Evolutionary conservation across 352 stramenopile genomes (phyloP), one percentile per base, ranked within the genome.

Genomic region (Globisporangium takayamanum): DNA sequence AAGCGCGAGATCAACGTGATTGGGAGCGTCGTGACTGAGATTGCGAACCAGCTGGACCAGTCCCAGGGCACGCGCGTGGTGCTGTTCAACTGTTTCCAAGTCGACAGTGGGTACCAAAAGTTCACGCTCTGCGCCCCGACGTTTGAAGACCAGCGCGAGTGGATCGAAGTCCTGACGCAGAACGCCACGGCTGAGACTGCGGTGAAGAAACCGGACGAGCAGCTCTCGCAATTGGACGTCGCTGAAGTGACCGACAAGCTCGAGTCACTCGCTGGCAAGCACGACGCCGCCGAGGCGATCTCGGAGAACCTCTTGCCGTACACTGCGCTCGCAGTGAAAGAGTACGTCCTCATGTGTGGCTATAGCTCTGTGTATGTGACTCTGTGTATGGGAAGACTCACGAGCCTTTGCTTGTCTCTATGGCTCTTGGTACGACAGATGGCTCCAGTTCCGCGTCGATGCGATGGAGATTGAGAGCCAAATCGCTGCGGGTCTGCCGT

Each of bases 1-100:
- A 95, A 95, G 65, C 82, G 86, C 37, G 86, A 95, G 67, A 91
- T 95, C 62, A 92, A 88, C 50, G 73, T 95, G 10, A 92, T 95
- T 36, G 81, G 81, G 16, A 92, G 84, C 44, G 72, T 74, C 2
- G 78, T 95, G 20, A 69, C 78, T 3, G 86, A 95, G 64, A 78
- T 95, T 62, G 78, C 86, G 39, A 94, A 95, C 63, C 86, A 95
- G 60, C 68, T 95, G 14, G 86, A 95, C 63, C 86, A 95, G 53
- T 92, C 83, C n/a, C 84, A 92, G 55, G 85, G 86, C 52, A 77
- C 75, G 18, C 83, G 86, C 20, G 81, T 91, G 45, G 85, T 95
- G 50, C 68, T 95, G 12, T 93, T 92, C 61, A 87, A 95, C 59
- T 95, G 86, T 54, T 94, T 95, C 56, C 84, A 69, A 25, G 73